Evolutionary conservation across 2,329 filamentous ascomycete species (phyloP).

Genomic region (Penicillium sp.): DNA sequence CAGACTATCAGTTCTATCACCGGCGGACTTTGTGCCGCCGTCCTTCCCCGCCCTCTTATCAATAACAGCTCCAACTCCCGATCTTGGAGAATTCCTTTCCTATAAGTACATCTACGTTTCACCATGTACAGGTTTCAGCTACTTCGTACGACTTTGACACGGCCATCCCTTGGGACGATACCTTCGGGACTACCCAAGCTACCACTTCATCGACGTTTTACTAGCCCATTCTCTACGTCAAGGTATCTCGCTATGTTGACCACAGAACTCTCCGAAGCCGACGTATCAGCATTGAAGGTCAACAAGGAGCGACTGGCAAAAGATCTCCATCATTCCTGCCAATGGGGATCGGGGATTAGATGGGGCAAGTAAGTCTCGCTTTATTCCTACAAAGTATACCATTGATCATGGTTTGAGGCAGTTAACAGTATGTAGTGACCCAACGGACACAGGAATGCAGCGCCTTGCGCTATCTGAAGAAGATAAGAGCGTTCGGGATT

Average conservation of each 20-base stretch:
- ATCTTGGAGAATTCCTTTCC: neutral
- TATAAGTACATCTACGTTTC: conserved; percentile 17
- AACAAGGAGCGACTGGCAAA: conserved; percentile 66
- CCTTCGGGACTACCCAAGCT: neutral
- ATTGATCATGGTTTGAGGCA: neutral
- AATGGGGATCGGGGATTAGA: conserved; percentile 69
- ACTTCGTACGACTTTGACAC: conserved; percentile 9
- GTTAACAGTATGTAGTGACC: conserved; percentile 32
- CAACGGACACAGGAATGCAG: conserved; percentile 76
- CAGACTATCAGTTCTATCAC: neutral
- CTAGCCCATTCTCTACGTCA: conserved; percentile 24
- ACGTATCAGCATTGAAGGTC: conserved; percentile 61
- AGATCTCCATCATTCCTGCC: conserved; percentile 68
- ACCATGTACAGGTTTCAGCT: conserved; percentile 5
- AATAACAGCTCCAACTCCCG: conserved; percentile 4
- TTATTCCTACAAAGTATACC: conserved; percentile 14
- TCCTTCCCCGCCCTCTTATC: conserved; percentile 28
- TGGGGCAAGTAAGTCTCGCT: conserved; percentile 67
- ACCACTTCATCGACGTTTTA: neutral
- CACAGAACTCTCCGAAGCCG: conserved; percentile 55
- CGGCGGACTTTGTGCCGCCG: conserved; percentile 24
- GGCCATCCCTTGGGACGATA: conserved; percentile 2
- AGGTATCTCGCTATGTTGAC: conserved; percentile 42
- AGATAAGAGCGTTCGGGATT: conserved; percentile 74
- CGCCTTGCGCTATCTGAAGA: conserved; percentile 73